Conservation (phyloP, 177 flowering plant genomes). For the Tripterygium wilfordii region DNA sequence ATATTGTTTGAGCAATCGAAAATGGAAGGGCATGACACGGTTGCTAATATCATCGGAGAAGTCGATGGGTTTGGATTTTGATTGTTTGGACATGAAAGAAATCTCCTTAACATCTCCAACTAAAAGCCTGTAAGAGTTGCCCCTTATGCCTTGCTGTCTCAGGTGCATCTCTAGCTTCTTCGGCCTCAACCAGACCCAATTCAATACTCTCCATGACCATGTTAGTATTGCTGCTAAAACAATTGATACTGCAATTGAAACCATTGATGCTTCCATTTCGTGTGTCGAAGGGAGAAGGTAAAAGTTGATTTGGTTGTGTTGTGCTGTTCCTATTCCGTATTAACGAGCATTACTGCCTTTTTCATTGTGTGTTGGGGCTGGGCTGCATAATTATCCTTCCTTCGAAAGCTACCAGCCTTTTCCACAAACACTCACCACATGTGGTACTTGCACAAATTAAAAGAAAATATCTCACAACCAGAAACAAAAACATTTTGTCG, state of each 20-base stretch:
- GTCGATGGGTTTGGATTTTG: conserved; percentile 15
- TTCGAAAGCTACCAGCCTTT: too few species aligned
- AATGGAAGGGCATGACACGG: conserved; percentile 13
- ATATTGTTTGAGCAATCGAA: conserved; percentile 7
- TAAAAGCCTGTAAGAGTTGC: conserved; percentile 19
- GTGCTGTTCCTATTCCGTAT: too few species aligned
- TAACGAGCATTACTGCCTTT: too few species aligned
- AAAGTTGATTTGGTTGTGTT: not conserved
- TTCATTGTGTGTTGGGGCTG: too few species aligned
- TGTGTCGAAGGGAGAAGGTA: not conserved
- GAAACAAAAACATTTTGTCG: too few species aligned
- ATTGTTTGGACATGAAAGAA: conserved; percentile 4
- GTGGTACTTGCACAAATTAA: too few species aligned
- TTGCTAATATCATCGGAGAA: conserved; percentile 12
- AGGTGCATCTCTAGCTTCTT: conserved; percentile 23
- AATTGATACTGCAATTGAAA: not conserved
- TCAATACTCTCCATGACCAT: conserved; percentile 16
- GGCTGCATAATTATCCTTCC: too few species aligned
- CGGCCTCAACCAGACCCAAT: conserved; percentile 31
- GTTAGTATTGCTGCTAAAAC: not conserved
- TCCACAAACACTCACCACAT: too few species aligned
- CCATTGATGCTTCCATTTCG: not conserved
- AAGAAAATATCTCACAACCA: too few species aligned
- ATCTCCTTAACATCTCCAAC: conserved; percentile 22
- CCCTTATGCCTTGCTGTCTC: conserved; percentile 22